Evolutionary conservation across 768 basidiomycete genomes (phyloP), one percentile per base, ranked within the genome.

Genomic region (Kwoniella dendrophila): DNA sequence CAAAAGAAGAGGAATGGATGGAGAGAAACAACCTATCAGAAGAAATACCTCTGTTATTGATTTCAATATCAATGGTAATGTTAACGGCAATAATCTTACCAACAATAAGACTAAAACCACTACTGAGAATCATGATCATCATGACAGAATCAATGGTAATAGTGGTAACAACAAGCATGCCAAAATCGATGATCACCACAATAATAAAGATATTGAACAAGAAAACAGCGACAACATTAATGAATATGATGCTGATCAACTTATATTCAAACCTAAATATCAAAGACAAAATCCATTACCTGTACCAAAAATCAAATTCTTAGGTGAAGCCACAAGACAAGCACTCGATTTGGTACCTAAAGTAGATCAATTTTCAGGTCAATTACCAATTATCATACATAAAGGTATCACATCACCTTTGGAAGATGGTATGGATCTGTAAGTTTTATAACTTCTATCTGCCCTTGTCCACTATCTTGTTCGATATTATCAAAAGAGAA

Each of bases 341-440:
- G 70, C 64, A n/a, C 64, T 66, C 49, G 58, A 60, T 49, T 44
- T 70, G 56, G 32, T 76, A 27, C 74, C 74, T 16, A 55, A 40
- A 18, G 62, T 73, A 43, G 61, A 69, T 29, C 48, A 62, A 36
- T 63, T 62, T 16, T 58, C 66, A 4, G 53, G 58, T 10, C 61
- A 70, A 33, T 45, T 71, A 16, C 76, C 78, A 0, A 47, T 60
- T 6, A 48, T 71, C 48, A 72, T 71, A 44, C 76, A 77, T 65
- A 70, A 71, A 27, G 70, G 76, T 54, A 70, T 74, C 2, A 72
- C 71, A 0, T 52, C 60, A 18, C 54, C 68, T 14, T 56, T 79
- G 47, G 78, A 79, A 51, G 68, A 74, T 26, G 73, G 69, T 10
- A 79, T 79, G 78, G 71, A 77, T 59, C n/a, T 75, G 75, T 77